Conservation (phyloP, 148 eudicot species). For the Amaranthus cruentus region DNA sequence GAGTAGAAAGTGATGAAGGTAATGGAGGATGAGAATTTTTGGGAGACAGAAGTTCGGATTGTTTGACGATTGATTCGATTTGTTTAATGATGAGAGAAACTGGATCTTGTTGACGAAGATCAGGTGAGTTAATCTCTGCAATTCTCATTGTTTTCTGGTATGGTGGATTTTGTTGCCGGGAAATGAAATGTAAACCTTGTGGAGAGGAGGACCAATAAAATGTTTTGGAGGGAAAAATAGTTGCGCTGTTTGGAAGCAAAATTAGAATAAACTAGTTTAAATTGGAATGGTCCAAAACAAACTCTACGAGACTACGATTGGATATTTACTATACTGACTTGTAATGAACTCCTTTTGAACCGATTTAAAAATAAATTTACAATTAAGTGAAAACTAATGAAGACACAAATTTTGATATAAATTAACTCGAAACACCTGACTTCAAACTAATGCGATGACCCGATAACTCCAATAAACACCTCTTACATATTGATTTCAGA, state of each 20-base stretch:
- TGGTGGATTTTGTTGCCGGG: neutral
- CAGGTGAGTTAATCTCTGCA: constrained; percentile 72
- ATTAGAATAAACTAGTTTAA: too few species aligned
- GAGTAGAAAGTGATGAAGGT: constrained; percentile 41
- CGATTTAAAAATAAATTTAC: too few species aligned
- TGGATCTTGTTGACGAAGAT: constrained; percentile 41
- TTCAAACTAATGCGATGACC: too few species aligned
- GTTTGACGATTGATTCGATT: constrained; percentile 47
- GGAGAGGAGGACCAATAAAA: neutral
- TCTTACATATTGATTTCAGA: neutral
- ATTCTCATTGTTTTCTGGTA: constrained; percentile 42
- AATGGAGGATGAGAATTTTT: constrained; percentile 17
- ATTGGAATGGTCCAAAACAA: too few species aligned
- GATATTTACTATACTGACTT: too few species aligned
- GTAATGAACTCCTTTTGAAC: too few species aligned
- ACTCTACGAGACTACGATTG: too few species aligned
- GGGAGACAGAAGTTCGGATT: constrained; percentile 49
- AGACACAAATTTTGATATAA: too few species aligned
- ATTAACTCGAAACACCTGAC: too few species aligned
- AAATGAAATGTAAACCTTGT: neutral
- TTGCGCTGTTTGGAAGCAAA: neutral
- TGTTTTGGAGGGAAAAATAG: constrained; percentile 30
- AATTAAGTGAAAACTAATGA: too few species aligned
- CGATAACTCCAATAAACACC: too few species aligned
- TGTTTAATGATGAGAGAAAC: constrained; percentile 32